A percentile compares a stretch with the other conserved stretches of the same genome.
Conservation (phyloP, 768 basidiomycete species). For the Termitomyces sp. region DNA sequence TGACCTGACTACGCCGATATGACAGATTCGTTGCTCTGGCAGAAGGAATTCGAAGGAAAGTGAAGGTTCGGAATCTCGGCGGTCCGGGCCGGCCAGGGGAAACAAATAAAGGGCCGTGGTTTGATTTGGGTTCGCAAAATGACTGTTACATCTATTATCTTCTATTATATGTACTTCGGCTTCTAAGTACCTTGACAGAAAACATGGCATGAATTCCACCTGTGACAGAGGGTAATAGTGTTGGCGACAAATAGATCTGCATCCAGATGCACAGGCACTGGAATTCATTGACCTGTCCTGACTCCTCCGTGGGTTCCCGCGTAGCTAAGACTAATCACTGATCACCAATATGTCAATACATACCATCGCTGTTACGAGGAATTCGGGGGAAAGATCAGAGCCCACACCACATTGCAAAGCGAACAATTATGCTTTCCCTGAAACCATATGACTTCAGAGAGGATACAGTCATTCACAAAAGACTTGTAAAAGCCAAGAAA, state of each 20-base stretch:
- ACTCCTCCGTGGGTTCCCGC: neutral
- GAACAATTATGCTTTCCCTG: neutral
- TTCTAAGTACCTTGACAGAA: neutral
- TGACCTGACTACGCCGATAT: neutral
- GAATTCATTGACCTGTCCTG: too few relatives aligned
- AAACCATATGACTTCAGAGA: neutral
- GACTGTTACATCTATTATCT: too few relatives aligned
- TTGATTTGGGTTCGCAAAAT: too few relatives aligned
- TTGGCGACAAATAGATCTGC: neutral
- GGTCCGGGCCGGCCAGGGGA: neutral
- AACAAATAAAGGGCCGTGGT: neutral
- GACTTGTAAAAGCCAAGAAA: neutral
- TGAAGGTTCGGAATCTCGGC: neutral
- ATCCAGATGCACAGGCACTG: neutral
- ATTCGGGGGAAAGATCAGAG: neutral
- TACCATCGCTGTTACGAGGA: neutral
- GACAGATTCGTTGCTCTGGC: constrained; percentile 5
- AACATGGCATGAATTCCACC: neutral
- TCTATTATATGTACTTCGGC: too few relatives aligned
- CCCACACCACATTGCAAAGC: neutral
- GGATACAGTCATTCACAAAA: neutral
- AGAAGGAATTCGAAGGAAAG: neutral
- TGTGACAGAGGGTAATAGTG: neutral
- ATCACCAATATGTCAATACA: neutral
- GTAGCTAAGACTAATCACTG: neutral